A percentile compares a stretch with the other conserved stretches of the same genome.
Evolutionary conservation across 495 filamentous ascomycete species (phyloP).

Genomic region (Umbilicaria muhlenbergii): DNA sequence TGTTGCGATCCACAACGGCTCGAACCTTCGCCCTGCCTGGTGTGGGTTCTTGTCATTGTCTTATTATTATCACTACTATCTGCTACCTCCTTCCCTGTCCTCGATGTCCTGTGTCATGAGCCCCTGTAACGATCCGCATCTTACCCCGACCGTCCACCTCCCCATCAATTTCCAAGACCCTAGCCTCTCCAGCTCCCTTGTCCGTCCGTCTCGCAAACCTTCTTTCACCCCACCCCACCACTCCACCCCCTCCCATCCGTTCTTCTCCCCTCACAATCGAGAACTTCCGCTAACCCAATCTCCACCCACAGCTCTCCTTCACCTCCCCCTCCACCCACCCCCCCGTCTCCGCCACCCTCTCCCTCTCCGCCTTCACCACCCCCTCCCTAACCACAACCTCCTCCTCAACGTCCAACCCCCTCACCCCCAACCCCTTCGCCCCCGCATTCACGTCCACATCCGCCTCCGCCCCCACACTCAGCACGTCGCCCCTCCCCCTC

Average conservation of each 20-base stretch:
- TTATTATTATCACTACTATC: too few species aligned
- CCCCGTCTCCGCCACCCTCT: conserved; percentile 16
- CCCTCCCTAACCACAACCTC: conserved; percentile 11
- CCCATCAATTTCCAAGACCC: too few species aligned
- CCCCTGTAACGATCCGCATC: too few species aligned
- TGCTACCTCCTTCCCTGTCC: too few species aligned
- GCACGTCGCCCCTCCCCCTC: conserved; percentile 36
- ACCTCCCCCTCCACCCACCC: background rate
- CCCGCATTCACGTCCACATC: conserved; percentile 20
- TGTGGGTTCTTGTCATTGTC: too few species aligned
- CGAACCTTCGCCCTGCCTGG: too few species aligned
- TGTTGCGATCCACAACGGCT: too few species aligned
- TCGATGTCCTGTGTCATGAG: too few species aligned
- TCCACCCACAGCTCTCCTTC: conserved; percentile 2
- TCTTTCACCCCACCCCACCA: background rate
- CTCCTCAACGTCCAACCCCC: background rate
- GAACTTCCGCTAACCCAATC: background rate
- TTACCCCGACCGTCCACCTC: too few species aligned
- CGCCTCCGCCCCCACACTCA: conserved; percentile 21
- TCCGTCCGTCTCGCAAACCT: background rate
- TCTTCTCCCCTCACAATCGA: too few species aligned
- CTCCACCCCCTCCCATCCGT: too few species aligned
- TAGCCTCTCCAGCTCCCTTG: background rate
- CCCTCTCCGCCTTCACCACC: conserved; percentile 15
- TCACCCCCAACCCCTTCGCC: conserved; percentile 12